Base-by-base conservation (phyloP, 108 stramenopile species). In the Pseudonitzschia pungens region DNA sequence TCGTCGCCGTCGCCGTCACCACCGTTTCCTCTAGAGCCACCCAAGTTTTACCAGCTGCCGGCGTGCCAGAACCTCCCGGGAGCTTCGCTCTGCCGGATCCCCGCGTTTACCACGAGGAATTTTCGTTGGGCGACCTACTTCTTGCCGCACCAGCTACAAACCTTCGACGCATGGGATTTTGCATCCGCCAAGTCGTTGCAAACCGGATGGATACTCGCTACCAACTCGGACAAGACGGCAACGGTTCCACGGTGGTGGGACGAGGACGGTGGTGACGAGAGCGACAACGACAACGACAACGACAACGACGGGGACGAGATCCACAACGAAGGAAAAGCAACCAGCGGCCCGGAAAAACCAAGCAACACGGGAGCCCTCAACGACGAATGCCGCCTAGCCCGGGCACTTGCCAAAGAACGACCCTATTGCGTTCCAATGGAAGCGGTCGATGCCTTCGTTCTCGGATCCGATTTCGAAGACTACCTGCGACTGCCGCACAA, bases 41-140 rank as follows among this genome's bases (percentile, higher is more conserved):
- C 68, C 6, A 43, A 67, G 57, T 0, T 77, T 1, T 73, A 44
- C 45, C 41, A 55, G 20, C 57, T 65, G 76, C 59, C 63, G 11
- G 77, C 70, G 0, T 78, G 77, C 42, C 65, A 48, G 9, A 77
- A 48, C 29, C 63, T 77, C 18, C 64, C 72, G 24, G 73, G 78
- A 58, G 31, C 51, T n/a, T 69, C 77, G 42, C 41, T 63, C 7
- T 75, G 58, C 41, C 33, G 58, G 18, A 71, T 80, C 10, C 74
- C 83, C 5, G 75, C 90, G 18, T 71, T 76, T 8, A 79, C 83
- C 18, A 69, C 84, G 31, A 86, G 93, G 42, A 65, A 73, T 42
- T 85, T 89, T 55, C 83, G 91, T 51, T 65, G 91, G 14, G 85
- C 79, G 32, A 76, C 89, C 36, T 94, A 94, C 69, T 94, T 94